phyloP scores from a whole-genome alignment of 768 basidiomycete species.

The Gyrodon lividus region DNA sequence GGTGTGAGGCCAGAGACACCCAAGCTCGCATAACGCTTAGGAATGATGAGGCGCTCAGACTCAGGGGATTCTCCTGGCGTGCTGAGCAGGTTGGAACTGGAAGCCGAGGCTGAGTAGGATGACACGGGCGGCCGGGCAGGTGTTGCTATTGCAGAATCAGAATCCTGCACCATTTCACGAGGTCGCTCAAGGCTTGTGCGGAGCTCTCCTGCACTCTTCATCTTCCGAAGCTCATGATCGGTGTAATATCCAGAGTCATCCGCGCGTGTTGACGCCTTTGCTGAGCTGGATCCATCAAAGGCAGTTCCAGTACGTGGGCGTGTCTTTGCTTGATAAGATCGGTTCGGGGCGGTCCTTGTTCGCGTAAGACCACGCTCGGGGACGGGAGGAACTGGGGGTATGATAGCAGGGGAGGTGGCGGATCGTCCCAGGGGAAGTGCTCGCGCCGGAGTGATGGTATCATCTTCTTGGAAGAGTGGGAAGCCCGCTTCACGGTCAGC shows the following conservation, averaged over 20 bases:
- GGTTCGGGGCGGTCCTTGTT: slow-evolving; percentile 72
- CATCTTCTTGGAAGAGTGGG: slow-evolving; percentile 49
- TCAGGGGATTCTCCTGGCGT: slow-evolving; percentile 32
- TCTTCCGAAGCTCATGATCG: slow-evolving; percentile 69
- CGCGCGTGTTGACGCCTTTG: slow-evolving; percentile 18
- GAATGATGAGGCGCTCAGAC: slow-evolving; percentile 35
- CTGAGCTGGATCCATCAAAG: slow-evolving; percentile 21
- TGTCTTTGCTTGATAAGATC: slow-evolving; percentile 47
- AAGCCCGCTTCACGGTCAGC: slow-evolving; percentile 33
- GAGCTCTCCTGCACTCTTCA: slow-evolving; percentile 87
- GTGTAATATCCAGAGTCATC: slow-evolving; percentile 44
- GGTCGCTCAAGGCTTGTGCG: slow-evolving; percentile 39
- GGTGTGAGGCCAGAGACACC: slow-evolving; percentile 45
- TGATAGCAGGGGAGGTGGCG: slow-evolving; percentile 46
- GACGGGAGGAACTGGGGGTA: slow-evolving; percentile 20
- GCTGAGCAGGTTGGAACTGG: slow-evolving; percentile 63
- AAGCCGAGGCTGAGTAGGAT: slow-evolving; percentile 60
- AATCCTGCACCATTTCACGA: slow-evolving; percentile 22
- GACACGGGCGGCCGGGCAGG: slow-evolving; percentile 43
- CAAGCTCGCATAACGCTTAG: slow-evolving; percentile 68
- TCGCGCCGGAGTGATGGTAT: slow-evolving; percentile 69
- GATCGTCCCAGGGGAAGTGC: slow-evolving; percentile 54
- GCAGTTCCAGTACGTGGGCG: slow-evolving; percentile 34
- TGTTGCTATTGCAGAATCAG: slow-evolving; percentile 31
- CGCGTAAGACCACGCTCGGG: slow-evolving; percentile 53